phyloP scores from a whole-genome alignment of 768 basidiomycete species.

The Termitomyces sp. region DNA sequence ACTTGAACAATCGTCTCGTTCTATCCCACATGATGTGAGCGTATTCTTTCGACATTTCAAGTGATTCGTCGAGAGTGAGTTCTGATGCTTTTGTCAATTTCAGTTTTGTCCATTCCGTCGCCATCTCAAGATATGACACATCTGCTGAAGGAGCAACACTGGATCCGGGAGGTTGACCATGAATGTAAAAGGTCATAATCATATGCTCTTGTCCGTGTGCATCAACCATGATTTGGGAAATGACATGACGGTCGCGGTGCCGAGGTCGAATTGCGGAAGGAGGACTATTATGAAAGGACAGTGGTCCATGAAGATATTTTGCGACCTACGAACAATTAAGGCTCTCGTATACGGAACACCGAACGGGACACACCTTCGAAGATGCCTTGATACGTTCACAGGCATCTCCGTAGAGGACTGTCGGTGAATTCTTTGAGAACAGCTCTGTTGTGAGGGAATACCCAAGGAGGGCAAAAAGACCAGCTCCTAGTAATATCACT shows the following conservation, averaged over 20 bases:
- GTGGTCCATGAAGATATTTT: slow-evolving; percentile 60
- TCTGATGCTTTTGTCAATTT: slow-evolving; percentile 37
- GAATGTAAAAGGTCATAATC: slow-evolving; percentile 78
- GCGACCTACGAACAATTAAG: slow-evolving; percentile 43
- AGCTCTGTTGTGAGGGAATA: slow-evolving; percentile 81
- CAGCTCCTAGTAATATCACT: slow-evolving; percentile 74
- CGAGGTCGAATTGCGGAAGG: slow-evolving; percentile 72
- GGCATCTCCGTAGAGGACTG: slow-evolving; percentile 66
- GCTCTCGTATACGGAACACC: not conserved
- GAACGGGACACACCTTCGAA: slow-evolving; percentile 30
- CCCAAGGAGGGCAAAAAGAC: slow-evolving; percentile 66
- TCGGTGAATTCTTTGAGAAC: slow-evolving; percentile 85
- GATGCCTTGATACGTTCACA: slow-evolving; percentile 49
- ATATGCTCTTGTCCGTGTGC: slow-evolving; percentile 74
- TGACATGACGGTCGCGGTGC: slow-evolving; percentile 78
- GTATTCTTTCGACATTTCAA: slow-evolving; percentile 39
- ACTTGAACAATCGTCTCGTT: slow-evolving; percentile 58
- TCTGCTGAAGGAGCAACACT: slow-evolving; percentile 23
- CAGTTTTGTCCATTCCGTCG: slow-evolving; percentile 37
- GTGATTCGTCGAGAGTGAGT: slow-evolving; percentile 51
- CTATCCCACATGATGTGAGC: slow-evolving; percentile 38
- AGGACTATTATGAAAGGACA: slow-evolving; percentile 78
- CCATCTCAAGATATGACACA: slow-evolving; percentile 38
- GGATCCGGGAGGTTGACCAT: slow-evolving; percentile 47
- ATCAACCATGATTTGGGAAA: slow-evolving; percentile 73